These are phyloP conservation scores for Haematococcus sp. DNA, from an alignment of 139 green algal genomes.

Conservation along the genomic window DNA sequence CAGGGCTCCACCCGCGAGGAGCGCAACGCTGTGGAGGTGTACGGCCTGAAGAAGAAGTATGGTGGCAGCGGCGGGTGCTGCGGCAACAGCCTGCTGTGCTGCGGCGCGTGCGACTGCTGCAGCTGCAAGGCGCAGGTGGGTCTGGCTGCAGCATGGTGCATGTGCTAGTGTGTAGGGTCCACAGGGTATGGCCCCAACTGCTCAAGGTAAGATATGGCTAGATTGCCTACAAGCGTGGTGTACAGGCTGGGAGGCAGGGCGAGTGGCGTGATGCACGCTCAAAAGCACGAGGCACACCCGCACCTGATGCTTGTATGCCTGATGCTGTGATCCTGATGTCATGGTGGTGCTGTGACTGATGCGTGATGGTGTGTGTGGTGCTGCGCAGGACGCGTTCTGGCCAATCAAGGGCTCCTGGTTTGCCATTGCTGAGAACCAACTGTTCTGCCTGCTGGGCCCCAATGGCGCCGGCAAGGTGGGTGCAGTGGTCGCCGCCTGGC, in stretches of 20 bases:
- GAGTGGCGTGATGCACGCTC: background rate
- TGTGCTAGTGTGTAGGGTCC: too few species aligned
- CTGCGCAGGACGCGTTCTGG: conserved; percentile 51
- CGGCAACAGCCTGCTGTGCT: conserved; percentile 23
- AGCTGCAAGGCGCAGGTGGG: background rate
- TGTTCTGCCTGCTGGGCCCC: conserved; percentile 83
- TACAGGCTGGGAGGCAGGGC: too few species aligned
- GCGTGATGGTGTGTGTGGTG: background rate
- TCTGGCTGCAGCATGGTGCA: too few species aligned
- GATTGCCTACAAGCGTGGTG: too few species aligned
- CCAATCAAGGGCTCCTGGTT: conserved; percentile 84
- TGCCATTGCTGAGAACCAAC: conserved; percentile 62
- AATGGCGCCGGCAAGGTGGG: conserved; percentile 68
- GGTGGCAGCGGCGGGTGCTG: conserved; percentile 29
- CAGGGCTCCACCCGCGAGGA: background rate
- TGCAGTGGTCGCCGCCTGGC: too few species aligned
- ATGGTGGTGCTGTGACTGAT: background rate
- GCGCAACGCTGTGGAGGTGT: conserved; percentile 78
- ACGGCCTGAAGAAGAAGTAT: conserved; percentile 64
- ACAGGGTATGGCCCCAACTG: too few species aligned
- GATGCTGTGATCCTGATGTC: too few species aligned
- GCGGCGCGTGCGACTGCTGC: conserved; percentile 27
- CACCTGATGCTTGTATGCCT: too few species aligned
- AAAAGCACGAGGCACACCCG: background rate
- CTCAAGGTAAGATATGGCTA: too few species aligned